Evolutionary conservation across 192 early-diverging fungal genomes (phyloP).

Genomic region (Gamsiella multidivaricata): DNA sequence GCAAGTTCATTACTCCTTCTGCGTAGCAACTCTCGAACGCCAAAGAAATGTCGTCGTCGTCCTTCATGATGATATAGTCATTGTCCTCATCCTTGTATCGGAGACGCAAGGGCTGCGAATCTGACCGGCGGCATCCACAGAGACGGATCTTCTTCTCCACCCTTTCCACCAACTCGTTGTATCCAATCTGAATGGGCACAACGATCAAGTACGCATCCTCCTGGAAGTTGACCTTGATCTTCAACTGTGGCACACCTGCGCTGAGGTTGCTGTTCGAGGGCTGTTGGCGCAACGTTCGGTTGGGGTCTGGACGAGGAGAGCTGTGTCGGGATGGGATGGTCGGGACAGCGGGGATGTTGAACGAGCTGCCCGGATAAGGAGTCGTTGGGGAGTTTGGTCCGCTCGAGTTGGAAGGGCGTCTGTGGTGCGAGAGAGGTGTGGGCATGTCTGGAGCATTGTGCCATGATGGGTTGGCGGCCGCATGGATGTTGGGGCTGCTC

Average conservation of each 20-base stretch:
- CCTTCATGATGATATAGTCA: slow-evolving; percentile 87
- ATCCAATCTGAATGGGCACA: slow-evolving; percentile 79
- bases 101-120: slow-evolving; percentile 72
- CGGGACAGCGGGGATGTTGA: slow-evolving; percentile 34
- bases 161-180: slow-evolving; percentile 78
- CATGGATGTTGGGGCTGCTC: slow-evolving; percentile 69
- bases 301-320: slow-evolving; percentile 43
- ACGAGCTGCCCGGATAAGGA: slow-evolving; percentile 24
- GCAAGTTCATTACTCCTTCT: slow-evolving; percentile 63
- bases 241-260: slow-evolving; percentile 65
- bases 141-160: slow-evolving; percentile 93
- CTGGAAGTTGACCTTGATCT: slow-evolving; percentile 91
- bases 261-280: slow-evolving; percentile 50
- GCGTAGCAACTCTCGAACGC: slow-evolving; percentile 81
- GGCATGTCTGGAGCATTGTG: slow-evolving; percentile 52
- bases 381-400: slow-evolving; percentile 43
- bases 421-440: slow-evolving; percentile 28
- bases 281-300: slow-evolving; percentile 39
- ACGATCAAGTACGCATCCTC: slow-evolving; percentile 91
- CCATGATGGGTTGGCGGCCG: slow-evolving; percentile 47
- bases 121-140: slow-evolving; percentile 71
- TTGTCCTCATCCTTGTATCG: slow-evolving; percentile 95
- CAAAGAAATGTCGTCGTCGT: slow-evolving; percentile 91
- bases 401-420: slow-evolving; percentile 47
- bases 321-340: slow-evolving; percentile 38